phyloP scores from a whole-genome alignment of 1,284 basidiomycete species.

The Phenoliferia sp. region DNA sequence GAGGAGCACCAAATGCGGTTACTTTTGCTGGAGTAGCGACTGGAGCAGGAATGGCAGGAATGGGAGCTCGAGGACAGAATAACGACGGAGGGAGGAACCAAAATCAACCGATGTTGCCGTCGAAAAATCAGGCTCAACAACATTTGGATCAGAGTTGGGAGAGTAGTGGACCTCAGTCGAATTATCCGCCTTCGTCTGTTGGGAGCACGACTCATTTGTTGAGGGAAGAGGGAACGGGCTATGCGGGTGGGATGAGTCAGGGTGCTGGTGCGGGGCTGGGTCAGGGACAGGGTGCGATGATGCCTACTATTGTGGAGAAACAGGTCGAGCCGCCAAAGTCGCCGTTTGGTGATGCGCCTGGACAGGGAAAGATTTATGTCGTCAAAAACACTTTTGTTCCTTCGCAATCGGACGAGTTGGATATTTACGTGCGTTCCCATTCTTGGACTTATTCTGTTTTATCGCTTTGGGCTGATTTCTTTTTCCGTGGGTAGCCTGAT shows the following conservation, averaged over 20 bases:
- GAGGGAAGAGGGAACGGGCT: too few relatives aligned
- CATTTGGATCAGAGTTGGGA: too few relatives aligned
- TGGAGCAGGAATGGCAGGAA: neutral
- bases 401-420: slow-evolving; percentile 34
- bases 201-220: neutral
- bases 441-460: neutral
- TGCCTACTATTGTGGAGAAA: neutral
- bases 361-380: slow-evolving; percentile 33
- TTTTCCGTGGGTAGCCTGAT: slow-evolving; percentile 19
- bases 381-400: slow-evolving; percentile 37
- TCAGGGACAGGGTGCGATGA: too few relatives aligned
- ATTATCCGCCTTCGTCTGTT: neutral
- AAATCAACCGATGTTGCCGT: too few relatives aligned
- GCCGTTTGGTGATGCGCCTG: slow-evolving; percentile 35
- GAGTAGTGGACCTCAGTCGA: neutral
- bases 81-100: too few relatives aligned
- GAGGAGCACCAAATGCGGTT: too few relatives aligned
- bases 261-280: too few relatives aligned
- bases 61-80: neutral
- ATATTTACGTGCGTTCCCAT: slow-evolving; percentile 25
- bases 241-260: too few relatives aligned
- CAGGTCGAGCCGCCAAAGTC: neutral
- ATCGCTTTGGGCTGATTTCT: too few relatives aligned
- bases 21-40: neutral
- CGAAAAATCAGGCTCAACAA: neutral